Percentiles rank a stretch among this genome's conserved stretches.
These are phyloP conservation scores for Talaromyces rugulosus DNA, from an alignment of 2,329 filamentous ascomycete genomes.

Conservation along the genomic window DNA sequence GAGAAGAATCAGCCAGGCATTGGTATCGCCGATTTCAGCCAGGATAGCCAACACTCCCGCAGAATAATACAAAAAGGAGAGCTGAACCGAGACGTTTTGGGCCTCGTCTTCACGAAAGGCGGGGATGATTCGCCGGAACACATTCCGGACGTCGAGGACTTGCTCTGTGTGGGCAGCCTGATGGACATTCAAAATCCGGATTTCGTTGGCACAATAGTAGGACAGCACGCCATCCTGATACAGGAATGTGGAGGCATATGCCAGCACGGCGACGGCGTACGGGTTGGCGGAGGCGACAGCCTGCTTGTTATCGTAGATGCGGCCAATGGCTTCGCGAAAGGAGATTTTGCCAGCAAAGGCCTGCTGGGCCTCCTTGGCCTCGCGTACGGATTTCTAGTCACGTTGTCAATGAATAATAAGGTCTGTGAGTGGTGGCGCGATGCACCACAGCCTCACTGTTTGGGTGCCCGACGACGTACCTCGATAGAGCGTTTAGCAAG, in stretches of 20 bases:
- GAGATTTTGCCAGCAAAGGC: slow-evolving; percentile 33
- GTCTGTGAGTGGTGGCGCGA: not conserved
- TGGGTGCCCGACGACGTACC: slow-evolving; percentile 39
- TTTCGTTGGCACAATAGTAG: slow-evolving; percentile 51
- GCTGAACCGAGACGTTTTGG: slow-evolving; percentile 37
- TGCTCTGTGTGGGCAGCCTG: slow-evolving; percentile 46
- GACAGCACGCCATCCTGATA: slow-evolving; percentile 63
- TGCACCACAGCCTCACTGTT: not conserved
- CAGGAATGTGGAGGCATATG: slow-evolving; percentile 56
- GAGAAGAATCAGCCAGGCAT: slow-evolving; percentile 54
- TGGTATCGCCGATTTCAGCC: slow-evolving; percentile 43
- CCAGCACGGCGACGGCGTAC: slow-evolving; percentile 58
- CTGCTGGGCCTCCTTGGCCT: slow-evolving; percentile 43
- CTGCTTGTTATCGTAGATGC: slow-evolving; percentile 56
- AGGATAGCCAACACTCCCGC: slow-evolving; percentile 56
- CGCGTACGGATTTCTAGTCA: slow-evolving; percentile 36
- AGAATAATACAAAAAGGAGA: slow-evolving; percentile 56
- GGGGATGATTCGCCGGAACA: slow-evolving; percentile 30
- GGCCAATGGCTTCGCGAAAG: slow-evolving; percentile 55
- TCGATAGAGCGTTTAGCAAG: slow-evolving; percentile 57
- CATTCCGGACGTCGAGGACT: slow-evolving; percentile 52
- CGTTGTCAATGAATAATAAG: not conserved
- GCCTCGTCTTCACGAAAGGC: slow-evolving; percentile 28
- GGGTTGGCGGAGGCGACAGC: slow-evolving; percentile 60
- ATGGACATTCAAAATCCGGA: slow-evolving; percentile 60